phyloP scores from a whole-genome alignment of 768 basidiomycete species.

The Tylopilus sp. region DNA sequence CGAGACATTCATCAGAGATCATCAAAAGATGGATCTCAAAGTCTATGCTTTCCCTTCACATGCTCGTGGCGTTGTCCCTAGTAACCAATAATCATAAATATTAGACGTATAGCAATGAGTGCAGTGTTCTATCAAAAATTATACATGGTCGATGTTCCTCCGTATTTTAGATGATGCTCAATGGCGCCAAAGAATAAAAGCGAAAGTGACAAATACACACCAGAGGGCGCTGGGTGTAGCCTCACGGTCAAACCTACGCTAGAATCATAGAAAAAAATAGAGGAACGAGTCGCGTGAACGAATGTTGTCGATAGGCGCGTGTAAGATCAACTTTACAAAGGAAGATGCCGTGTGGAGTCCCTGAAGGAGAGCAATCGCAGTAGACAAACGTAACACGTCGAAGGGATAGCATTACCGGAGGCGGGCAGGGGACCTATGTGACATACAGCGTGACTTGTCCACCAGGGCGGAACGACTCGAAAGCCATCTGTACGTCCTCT shows the following conservation, averaged over 20 bases:
- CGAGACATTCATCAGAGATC: background rate
- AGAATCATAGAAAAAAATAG: slow-evolving; percentile 11
- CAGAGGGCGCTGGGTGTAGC: background rate
- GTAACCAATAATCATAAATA: slow-evolving; percentile 25
- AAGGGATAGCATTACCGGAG: slow-evolving; percentile 1
- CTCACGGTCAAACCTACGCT: slow-evolving; percentile 11
- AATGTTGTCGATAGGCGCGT: slow-evolving; percentile 19
- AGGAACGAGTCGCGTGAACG: slow-evolving; percentile 17
- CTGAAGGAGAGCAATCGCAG: slow-evolving; percentile 12
- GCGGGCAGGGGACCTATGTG: slow-evolving; percentile 43
- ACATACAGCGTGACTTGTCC: slow-evolving; percentile 81
- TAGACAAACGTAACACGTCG: background rate
- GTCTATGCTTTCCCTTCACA: background rate
- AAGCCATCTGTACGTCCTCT: slow-evolving; percentile 93
- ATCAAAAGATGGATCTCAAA: too few species aligned
- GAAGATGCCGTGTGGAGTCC: slow-evolving; percentile 5
- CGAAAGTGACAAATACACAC: slow-evolving; percentile 10
- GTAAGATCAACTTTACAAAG: slow-evolving; percentile 12
- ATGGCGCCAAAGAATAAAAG: slow-evolving; percentile 14
- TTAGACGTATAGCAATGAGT: slow-evolving; percentile 35
- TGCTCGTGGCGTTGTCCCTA: background rate
- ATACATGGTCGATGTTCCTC: slow-evolving; percentile 37
- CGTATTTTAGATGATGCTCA: slow-evolving; percentile 31
- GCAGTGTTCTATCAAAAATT: slow-evolving; percentile 34
- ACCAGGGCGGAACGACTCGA: slow-evolving; percentile 78